Percentiles rank a stretch among this genome's conserved stretches.
These are phyloP conservation scores for Metschnikowia cubensis DNA, from an alignment of 805 yeast species.

Conservation along the genomic window DNA sequence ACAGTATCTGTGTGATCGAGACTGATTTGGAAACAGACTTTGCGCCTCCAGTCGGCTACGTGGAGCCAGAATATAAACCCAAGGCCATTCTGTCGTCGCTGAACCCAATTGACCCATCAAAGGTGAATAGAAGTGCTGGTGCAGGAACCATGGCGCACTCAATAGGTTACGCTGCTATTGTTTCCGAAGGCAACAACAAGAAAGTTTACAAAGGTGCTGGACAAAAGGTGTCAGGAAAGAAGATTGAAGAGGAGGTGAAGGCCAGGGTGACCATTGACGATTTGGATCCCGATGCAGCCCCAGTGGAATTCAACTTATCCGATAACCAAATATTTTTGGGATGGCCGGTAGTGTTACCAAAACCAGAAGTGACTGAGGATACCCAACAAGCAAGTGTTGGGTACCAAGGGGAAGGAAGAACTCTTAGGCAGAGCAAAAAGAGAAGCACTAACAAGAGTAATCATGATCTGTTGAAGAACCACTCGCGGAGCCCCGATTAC, in stretches of 20 bases:
- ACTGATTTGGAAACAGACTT: constrained; percentile 96
- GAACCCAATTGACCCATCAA: constrained; percentile 31
- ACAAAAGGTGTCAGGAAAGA: constrained; percentile 64
- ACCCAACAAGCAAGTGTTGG: constrained; percentile 19
- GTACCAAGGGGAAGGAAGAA: constrained; percentile 70
- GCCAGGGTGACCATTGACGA: constrained; percentile 36
- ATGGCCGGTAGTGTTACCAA: constrained; percentile 62
- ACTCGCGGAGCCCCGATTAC: constrained; percentile 69
- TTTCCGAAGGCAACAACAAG: constrained; percentile 33
- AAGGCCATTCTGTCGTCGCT: constrained; percentile 32
- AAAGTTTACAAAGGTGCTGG: constrained; percentile 58
- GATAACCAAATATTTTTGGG: constrained; percentile 92
- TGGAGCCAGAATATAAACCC: constrained; percentile 72
- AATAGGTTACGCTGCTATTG: constrained; percentile 60
- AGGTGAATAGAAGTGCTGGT: constrained; percentile 37
- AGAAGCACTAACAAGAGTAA: constrained; percentile 48
- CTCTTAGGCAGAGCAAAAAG: constrained; percentile 66
- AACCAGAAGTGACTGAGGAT: constrained; percentile 27
- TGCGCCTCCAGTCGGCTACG: constrained; percentile 98
- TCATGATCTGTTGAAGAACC: constrained; percentile 56
- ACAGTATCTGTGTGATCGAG: constrained; percentile 90
- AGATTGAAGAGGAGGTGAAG: constrained; percentile 15
- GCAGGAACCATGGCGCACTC: constrained; percentile 75
- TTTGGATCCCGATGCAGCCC: constrained; percentile 54
- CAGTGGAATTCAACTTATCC: constrained; percentile 71